Conservation (phyloP, 2,329 filamentous ascomycete species). For the Penicillium sumatraense region DNA sequence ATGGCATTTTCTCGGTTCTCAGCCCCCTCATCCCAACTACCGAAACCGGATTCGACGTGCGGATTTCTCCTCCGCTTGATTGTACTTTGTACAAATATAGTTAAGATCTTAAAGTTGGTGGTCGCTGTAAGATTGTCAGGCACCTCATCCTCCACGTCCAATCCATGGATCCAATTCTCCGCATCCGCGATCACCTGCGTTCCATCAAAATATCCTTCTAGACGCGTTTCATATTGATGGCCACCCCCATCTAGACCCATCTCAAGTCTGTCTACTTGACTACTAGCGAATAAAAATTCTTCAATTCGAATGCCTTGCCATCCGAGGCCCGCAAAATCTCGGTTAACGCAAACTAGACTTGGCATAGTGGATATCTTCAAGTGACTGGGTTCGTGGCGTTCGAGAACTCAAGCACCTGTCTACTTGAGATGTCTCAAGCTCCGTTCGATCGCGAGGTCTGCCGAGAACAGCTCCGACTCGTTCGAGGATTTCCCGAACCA, state of each 20-base stretch:
- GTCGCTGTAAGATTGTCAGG: background rate
- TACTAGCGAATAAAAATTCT: background rate
- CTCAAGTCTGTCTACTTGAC: background rate
- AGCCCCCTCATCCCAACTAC: background rate
- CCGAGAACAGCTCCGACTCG: background rate
- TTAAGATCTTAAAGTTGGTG: too few species aligned
- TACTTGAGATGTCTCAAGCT: background rate
- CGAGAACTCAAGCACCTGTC: background rate
- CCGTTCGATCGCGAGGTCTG: conserved; percentile 3
- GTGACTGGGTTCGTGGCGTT: background rate
- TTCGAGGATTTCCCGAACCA: conserved; percentile 3
- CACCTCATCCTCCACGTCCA: background rate
- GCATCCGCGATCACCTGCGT: conserved; percentile 9
- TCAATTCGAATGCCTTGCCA: background rate
- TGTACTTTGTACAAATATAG: too few species aligned
- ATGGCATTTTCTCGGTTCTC: too few species aligned
- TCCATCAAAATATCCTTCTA: background rate
- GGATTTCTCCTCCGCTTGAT: background rate
- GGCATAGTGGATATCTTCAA: conserved; percentile 2
- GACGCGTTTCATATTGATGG: conserved; percentile 17
- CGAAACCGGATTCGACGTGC: background rate
- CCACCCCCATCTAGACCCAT: background rate
- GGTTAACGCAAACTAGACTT: conserved; percentile 7
- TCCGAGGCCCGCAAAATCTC: conserved; percentile 5
- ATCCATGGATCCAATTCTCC: conserved; percentile 8